Percentiles rank a stretch among this genome's conserved stretches.
These are phyloP conservation scores for Epichloe amarillans DNA, from an alignment of 2,329 filamentous ascomycete species.

Conservation along the genomic window DNA sequence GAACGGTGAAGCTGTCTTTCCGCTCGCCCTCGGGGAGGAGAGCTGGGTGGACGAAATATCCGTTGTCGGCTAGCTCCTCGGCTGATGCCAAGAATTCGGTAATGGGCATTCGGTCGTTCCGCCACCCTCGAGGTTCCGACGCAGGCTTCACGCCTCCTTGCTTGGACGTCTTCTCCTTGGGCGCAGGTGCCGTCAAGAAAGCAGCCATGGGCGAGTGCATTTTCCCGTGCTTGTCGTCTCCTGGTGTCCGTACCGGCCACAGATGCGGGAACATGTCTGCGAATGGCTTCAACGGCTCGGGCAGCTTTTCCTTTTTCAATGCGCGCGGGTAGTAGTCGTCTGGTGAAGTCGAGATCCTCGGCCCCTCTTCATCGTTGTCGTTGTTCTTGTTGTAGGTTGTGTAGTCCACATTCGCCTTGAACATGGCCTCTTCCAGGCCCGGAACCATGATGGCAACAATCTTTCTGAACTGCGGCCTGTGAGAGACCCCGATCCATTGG, in stretches of 20 bases:
- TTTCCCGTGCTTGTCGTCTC: constrained; percentile 66
- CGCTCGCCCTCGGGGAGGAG: constrained; percentile 48
- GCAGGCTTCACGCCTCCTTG: constrained; percentile 47
- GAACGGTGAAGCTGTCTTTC: constrained; percentile 35
- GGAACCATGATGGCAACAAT: constrained; percentile 87
- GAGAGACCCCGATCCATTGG: constrained; percentile 50
- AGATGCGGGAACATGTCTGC: constrained; percentile 74
- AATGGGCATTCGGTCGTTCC: constrained; percentile 66
- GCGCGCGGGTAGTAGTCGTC: constrained; percentile 47
- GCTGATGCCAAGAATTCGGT: constrained; percentile 62
- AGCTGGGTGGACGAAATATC: constrained; percentile 73
- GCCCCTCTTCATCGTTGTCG: constrained; percentile 14
- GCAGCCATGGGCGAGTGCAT: constrained; percentile 80
- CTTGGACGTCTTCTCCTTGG: constrained; percentile 49
- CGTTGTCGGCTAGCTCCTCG: constrained; percentile 68
- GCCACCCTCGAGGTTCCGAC: constrained; percentile 51
- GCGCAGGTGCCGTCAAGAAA: constrained; percentile 63
- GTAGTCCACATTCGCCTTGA: constrained; percentile 47
- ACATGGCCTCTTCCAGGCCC: constrained; percentile 82
- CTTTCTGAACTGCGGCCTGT: constrained; percentile 55
- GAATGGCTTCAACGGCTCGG: constrained; percentile 48
- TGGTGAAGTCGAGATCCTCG: constrained; percentile 28
- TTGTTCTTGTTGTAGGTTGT: constrained; percentile 27
- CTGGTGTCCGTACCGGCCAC: constrained; percentile 80
- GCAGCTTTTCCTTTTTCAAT: constrained; percentile 37